Base-by-base conservation (phyloP, 2,329 filamentous ascomycete genomes). In the Elsinoe fawcettii region DNA sequence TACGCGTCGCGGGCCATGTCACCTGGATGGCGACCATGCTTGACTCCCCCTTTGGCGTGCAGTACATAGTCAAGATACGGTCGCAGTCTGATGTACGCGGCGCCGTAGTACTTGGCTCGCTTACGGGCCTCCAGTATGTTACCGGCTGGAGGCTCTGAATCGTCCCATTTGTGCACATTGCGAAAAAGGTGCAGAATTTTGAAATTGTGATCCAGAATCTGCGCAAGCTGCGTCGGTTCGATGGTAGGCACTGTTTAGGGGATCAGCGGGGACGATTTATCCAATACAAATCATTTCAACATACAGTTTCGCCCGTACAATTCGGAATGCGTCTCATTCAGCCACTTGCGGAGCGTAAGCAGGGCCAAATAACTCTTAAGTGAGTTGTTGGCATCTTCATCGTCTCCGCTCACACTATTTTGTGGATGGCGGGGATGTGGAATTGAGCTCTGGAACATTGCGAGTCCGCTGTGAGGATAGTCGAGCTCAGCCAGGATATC, bases 31-130 rank as follows among this genome's bases (percentile, higher is more conserved):
- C 37, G 53, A n/a, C 63, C 64, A n/a, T 63, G 57, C 22, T 58
- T 55, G 18, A 65, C 54, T 30, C 66, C 62, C 2, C 64, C 67
- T 61, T 75, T 73, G 55, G 75, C 73, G 60, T 84, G 79, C 2
- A 85, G 74, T 2, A 79, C 80, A 57, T 81, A 77, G 63, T 82
- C 80, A 18, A 86, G 71, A 59, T 92, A 90, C 0, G 88, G 89
- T 22, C 93, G 82, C 68, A 93, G 87, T 23, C 92, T 91, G 67
- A 97, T 91, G 61, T 95, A 90, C 62, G 87, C 82, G 0, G 90
- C 91, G 18, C 93, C 93, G 77, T 92, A 97, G 71, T 93, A 97
- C 70, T 99, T 97, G 12, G 88, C 93, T 41, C 92, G 85, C 60
- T 97, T 77, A 20, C 93, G 83, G 30, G 92, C 92, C 11, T 83